phyloP scores from a whole-genome alignment of 1,139 yeast genomes.

The Suhomyces panamericanus region DNA sequence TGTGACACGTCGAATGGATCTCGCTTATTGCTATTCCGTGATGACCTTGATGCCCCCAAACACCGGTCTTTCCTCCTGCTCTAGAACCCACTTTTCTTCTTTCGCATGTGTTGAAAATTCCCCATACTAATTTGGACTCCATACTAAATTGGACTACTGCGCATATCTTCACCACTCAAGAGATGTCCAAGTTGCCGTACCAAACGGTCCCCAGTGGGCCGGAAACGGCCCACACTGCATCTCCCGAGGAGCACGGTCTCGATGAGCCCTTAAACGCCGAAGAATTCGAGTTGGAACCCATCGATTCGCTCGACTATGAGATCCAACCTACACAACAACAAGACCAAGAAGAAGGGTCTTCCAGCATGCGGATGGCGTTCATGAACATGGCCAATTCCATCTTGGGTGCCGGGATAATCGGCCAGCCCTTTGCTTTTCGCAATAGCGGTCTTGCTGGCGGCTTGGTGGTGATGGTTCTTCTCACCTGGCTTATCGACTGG shows the following conservation, averaged over 20 bases:
- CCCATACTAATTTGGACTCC: neutral
- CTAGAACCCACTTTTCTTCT: no score
- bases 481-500: conserved; percentile 84
- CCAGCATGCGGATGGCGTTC: conserved; percentile 81
- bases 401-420: conserved; percentile 92
- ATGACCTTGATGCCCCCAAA: no score
- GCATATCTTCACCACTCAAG: neutral
- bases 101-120: neutral
- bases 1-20: no score
- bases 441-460: conserved; percentile 83
- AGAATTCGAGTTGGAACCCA: conserved; percentile 26
- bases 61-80: no score
- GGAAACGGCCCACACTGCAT: neutral
- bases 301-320: conserved; percentile 18
- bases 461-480: conserved; percentile 53
- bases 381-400: conserved; percentile 97
- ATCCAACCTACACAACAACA: conserved; percentile 4
- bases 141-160: neutral
- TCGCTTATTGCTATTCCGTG: no score
- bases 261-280: neutral
- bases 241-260: neutral
- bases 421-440: conserved; percentile 85
- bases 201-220: conserved; percentile 9
- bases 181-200: conserved; percentile 7
- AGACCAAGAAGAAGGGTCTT: conserved; percentile 26